Base-by-base conservation (phyloP, 2,329 filamentous ascomycete species). In the Cladorrhinum sp. region DNA sequence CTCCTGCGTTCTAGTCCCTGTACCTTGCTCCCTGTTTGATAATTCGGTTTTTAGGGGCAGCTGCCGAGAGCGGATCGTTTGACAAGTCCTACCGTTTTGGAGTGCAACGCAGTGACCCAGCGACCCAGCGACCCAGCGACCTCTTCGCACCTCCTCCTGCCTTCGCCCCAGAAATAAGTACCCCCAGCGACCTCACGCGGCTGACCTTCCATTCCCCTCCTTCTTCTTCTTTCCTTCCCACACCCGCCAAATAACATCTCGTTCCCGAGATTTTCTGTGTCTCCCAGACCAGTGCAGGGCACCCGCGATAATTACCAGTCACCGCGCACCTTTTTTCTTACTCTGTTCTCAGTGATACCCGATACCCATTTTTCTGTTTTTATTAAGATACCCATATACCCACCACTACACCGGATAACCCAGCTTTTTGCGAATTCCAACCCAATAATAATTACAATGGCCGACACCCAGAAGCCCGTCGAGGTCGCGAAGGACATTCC, bases 401-500 rank as follows among this genome's bases (percentile, higher is more conserved):
- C 42, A 18, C 42, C 42, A 46, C 12, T 46, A 46, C 42, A 10
- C 33, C 33, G 33, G 33, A 36, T 36, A 36, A 67, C 67, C 67
- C 67, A 64, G 61, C 62, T 64, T 63, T 66, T 53, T 52, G 42
- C 42, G 42, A 46, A 46, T 46, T 46, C 42, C 42, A 46, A 58
- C 61, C 59, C 59, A 64, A 55, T 9, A 46, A 62, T 65, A 73
- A 73, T 75, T 80, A 83, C 71, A 82, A 91, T 91, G 88, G 86
- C 89, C 79, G 88, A 91, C 73, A 81, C 80, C 76, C 83, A 86
- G 77, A 91, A 92, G 81, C 83, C 87, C 73, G 80, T 84, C 70
- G 86, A 87, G 75, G 79, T 80, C 75, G 74, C 80, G 78, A 70
- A n/a, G n/a, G n/a, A n/a, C n/a, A n/a, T 71, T 63, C 70, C 73